Conservation (phyloP, 768 basidiomycete species). For the Rhodotorula diobovata region DNA sequence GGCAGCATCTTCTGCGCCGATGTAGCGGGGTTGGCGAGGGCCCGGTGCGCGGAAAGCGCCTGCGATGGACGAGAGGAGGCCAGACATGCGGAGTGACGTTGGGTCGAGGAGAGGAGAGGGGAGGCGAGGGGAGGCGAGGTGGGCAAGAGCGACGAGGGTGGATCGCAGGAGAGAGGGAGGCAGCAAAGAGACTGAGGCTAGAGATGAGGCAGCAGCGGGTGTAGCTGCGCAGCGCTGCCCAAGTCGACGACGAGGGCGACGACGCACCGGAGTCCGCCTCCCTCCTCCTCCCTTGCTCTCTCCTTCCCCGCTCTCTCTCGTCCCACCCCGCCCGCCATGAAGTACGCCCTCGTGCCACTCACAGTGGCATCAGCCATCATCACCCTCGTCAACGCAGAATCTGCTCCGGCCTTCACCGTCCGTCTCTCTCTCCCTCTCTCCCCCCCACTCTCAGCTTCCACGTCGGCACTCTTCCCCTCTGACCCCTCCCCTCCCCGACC, state of each 20-base stretch:
- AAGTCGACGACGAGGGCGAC: too few species aligned
- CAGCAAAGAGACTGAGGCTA: too few species aligned
- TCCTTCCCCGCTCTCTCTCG: background rate
- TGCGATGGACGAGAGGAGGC: background rate
- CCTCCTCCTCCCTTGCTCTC: background rate
- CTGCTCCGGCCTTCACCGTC: conserved; percentile 31
- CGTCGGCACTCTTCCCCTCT: background rate
- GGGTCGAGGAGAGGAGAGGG: background rate
- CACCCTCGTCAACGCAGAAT: conserved; percentile 18
- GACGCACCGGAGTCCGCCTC: background rate
- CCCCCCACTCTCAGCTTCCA: background rate
- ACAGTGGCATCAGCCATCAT: conserved; percentile 11
- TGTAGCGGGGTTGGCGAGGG: background rate
- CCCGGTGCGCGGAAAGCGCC: conserved; percentile 1
- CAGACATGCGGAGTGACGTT: background rate
- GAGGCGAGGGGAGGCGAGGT: background rate
- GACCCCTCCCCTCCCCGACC: background rate
- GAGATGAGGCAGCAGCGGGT: too few species aligned
- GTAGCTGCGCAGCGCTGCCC: too few species aligned
- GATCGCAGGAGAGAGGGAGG: background rate
- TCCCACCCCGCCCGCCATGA: conserved; percentile 2
- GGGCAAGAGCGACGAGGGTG: background rate
- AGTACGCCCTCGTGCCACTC: conserved; percentile 30
- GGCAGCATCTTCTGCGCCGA: conserved; percentile 33
- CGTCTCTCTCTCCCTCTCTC: background rate